These are phyloP conservation scores for Blastobotrys peoriensis DNA, from an alignment of 805 yeast genomes.

Conservation along the genomic window DNA sequence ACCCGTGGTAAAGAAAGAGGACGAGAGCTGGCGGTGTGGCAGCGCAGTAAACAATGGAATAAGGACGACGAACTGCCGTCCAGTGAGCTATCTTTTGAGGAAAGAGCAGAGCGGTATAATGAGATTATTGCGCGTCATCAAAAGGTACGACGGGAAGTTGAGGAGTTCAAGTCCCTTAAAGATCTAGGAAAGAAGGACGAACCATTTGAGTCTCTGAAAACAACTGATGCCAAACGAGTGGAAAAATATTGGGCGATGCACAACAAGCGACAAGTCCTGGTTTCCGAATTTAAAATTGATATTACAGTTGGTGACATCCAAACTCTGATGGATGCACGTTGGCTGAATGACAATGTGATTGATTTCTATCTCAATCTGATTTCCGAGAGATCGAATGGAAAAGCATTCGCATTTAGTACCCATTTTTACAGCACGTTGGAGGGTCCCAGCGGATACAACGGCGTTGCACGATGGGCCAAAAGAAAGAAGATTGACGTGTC, in stretches of 20 bases:
- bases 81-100: constrained; percentile 1
- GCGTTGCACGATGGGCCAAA: constrained; percentile 82
- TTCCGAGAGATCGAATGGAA: constrained; percentile 36
- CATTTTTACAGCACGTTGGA: constrained; percentile 76
- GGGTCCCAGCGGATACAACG: constrained; percentile 59
- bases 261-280: constrained; percentile 7
- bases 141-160: constrained; percentile 12
- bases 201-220: constrained; percentile 2
- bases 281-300: constrained; percentile 40
- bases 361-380: constrained; percentile 68
- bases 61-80: constrained; percentile 5
- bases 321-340: constrained; percentile 61
- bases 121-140: constrained; percentile 11
- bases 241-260: constrained; percentile 9
- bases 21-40: constrained; percentile 1
- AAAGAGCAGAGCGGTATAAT: constrained; percentile 6
- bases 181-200: constrained; percentile 7
- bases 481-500: constrained; percentile 63
- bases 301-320: constrained; percentile 59
- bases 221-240: constrained; percentile 6
- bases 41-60: constrained; percentile 1
- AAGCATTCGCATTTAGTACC: constrained; percentile 66
- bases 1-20: background rate
- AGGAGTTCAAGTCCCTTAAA: constrained; percentile 8
- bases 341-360: constrained; percentile 90